Evolutionary conservation across 345 rosid species (phyloP), one percentile per base, ranked within the genome.

Genomic region (Arabidopsis arenosa): DNA sequence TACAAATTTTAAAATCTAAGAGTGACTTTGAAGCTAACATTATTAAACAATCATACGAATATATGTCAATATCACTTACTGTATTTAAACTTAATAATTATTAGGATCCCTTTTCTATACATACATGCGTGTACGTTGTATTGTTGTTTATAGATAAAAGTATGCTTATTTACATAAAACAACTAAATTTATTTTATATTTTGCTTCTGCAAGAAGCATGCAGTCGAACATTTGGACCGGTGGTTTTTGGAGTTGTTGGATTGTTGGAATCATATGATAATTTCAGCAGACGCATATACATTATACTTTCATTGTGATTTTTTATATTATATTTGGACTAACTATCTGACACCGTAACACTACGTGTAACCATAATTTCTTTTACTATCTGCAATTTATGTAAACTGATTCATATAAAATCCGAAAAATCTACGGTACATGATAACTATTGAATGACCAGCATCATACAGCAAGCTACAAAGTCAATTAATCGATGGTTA

Each of bases 131-230:
- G 43, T 68, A 41, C 60, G 45, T 17, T 75, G 62, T 40, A 35
- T 54, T 54, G 2, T 53, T 53, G 14, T 41, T 41, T 23, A 55
- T 15, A 14, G 23, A 28, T 15, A 14, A 36, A 14, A 36, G 51
- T 15, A 5, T 39, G 7, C 5, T 28, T 35, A n/a, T 26, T 17
- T 35, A 5, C 9, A 7, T 44, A 6, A 47, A 37, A 41, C 8
- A 51, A 28, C 10, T 52, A 33, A 14, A 6, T 23, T 23, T 33
- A 12, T 61, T 35, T 44, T 15, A 63, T 45, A 40, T 17, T 39
- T 77, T 72, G 81, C 77, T 72, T 78, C 69, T 57, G 33, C 17
- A 23, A 57, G 73, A 78, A 65, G 81, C 81, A 72, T 71, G 68
- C 63, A 49, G 10, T 37, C 32, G 61, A 63, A 72, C 77, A 49